Evolutionary conservation across 2,329 filamentous ascomycete genomes (phyloP).

Genomic region (Lasiodiplodia gonubiensis): DNA sequence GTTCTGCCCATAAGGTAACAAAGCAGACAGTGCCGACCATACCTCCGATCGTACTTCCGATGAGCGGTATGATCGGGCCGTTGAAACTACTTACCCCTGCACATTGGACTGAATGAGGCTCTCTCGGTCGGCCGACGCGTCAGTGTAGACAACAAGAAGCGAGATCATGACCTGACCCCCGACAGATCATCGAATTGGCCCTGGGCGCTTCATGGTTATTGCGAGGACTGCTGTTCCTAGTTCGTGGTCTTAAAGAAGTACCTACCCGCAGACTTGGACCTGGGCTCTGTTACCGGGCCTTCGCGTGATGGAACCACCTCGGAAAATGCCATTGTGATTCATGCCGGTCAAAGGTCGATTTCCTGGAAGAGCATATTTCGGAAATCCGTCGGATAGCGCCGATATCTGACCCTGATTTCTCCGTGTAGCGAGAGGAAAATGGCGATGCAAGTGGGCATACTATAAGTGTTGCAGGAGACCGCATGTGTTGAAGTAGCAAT

Average conservation of each 20-base stretch:
- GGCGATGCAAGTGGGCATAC: neutral
- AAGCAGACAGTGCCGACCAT: too few species aligned
- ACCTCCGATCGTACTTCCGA: too few species aligned
- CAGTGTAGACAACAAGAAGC: slow-evolving; percentile 2
- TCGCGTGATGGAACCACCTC: neutral
- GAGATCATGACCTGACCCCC: slow-evolving; percentile 9
- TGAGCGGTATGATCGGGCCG: too few species aligned
- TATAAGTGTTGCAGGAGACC: too few species aligned
- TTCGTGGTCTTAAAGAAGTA: too few species aligned
- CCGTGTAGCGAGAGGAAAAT: neutral
- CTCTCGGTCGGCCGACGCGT: neutral
- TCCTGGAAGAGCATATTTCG: neutral
- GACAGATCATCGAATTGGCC: neutral
- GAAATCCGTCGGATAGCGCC: neutral
- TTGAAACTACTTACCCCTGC: too few species aligned
- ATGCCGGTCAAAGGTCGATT: too few species aligned
- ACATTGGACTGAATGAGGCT: too few species aligned
- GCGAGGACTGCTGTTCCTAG: neutral
- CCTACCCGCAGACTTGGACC: neutral
- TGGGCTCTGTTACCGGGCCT: neutral
- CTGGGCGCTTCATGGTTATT: neutral
- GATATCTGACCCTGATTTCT: neutral
- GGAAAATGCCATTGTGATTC: neutral
- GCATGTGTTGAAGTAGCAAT: neutral
- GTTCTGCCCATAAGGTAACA: too few species aligned